These are phyloP conservation scores for Phytomonas francai DNA, from an alignment of 208 protist species.

Conservation along the genomic window DNA sequence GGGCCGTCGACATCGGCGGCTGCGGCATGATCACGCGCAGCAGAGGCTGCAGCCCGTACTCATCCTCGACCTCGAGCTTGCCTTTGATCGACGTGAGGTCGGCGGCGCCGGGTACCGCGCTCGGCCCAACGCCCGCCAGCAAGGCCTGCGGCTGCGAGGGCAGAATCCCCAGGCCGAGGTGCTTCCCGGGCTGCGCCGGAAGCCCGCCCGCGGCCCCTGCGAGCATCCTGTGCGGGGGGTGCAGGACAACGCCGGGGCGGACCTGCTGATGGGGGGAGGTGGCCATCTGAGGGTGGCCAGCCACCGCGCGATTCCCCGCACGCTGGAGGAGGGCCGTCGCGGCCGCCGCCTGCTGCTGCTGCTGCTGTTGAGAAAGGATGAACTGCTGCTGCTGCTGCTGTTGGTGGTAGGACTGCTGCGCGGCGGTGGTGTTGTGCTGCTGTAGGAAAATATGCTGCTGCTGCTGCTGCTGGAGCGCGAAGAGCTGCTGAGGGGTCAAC, in stretches of 20 bases:
- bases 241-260: too few species aligned
- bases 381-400: conserved; percentile 2
- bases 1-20: conserved; percentile 21
- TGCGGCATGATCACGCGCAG: conserved; percentile 29
- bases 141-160: conserved; percentile 12
- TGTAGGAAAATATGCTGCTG: neutral
- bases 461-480: neutral
- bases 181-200: neutral
- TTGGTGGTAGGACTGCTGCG: neutral
- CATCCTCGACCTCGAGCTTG: conserved; percentile 53
- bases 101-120: neutral
- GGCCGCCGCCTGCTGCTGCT: too few species aligned
- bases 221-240: too few species aligned
- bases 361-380: neutral
- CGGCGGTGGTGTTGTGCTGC: neutral
- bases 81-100: conserved; percentile 11
- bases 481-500: neutral
- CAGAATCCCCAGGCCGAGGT: conserved; percentile 17
- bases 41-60: conserved; percentile 59
- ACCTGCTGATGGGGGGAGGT: too few species aligned
- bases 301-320: too few species aligned
- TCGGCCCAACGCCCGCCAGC: neutral
- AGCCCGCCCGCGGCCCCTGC: neutral
- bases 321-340: too few species aligned
- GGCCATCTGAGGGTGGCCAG: too few species aligned